Conservation (phyloP, 495 filamentous ascomycete species). For the Trichoderma gamsii region DNA sequence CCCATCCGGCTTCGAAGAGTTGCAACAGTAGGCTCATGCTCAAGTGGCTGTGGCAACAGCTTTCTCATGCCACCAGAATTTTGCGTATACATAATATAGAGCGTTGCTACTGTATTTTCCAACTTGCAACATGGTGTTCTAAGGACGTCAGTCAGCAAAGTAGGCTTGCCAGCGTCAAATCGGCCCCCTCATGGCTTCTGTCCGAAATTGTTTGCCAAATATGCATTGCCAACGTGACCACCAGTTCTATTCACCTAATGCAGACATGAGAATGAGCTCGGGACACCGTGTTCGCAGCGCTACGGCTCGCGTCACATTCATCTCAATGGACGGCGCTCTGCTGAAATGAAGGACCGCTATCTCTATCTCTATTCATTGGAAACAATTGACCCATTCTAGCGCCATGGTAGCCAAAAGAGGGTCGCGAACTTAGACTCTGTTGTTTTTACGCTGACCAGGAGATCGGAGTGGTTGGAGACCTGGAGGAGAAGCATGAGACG, state of each 20-base stretch:
- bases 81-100: background rate
- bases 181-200: slow-evolving; percentile 37
- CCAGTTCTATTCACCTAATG: background rate
- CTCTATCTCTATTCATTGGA: background rate
- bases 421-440: no score
- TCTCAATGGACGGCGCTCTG: background rate
- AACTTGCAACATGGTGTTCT: background rate
- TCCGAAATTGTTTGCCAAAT: slow-evolving; percentile 37
- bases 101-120: background rate
- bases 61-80: slow-evolving; percentile 18
- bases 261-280: background rate
- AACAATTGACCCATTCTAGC: no score
- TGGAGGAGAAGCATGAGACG: no score
- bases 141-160: slow-evolving; percentile 23
- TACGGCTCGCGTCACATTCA: background rate
- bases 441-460: no score
- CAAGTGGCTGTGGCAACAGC: slow-evolving; percentile 14
- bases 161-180: slow-evolving; percentile 15
- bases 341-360: background rate
- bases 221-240: background rate
- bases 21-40: background rate
- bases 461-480: no score
- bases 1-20: slow-evolving; percentile 29
- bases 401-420: no score
- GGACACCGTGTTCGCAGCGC: background rate